Evolutionary conservation across 306 rosid genomes (phyloP), one percentile per base, ranked within the genome.

Genomic region (Alnus glutinosa): DNA sequence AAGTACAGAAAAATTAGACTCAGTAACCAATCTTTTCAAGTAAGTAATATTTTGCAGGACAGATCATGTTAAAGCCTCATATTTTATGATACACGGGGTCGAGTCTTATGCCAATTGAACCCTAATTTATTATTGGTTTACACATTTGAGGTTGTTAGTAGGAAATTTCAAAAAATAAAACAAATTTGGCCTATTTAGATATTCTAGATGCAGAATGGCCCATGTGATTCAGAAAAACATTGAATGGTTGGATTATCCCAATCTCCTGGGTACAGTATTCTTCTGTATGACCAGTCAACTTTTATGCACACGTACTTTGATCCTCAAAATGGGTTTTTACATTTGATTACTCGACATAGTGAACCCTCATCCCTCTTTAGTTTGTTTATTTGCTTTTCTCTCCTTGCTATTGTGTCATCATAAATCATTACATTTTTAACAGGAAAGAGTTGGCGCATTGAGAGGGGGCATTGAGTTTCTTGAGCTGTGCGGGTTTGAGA

Each of bases 401-500:
- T 51, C 54, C 19, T 2, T 64, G 44, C 16, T 32, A 30, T 49
- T 67, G 32, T 67, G 14, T 67, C 50, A 42, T 67, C 49, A 42
- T 67, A 9, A 6, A 23, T 36, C 32, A 34, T 28, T 71, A 76
- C 67, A 73, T 77, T 59, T 77, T 59, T 70, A 57, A 83, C 94
- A 95, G 99, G 99, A 93, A n/a, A 84, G 99, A 80, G 97, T 95
- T 62, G 99, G 97, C 77, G 85, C 89, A 18, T 80, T 95, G 86
- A 84, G 58, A 44, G 99, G 99, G 52, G 94, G 99, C 30, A 74
- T 90, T 70, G 90, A 91, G 86, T 95, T 95, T 89, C 90, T 95
- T 69, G 96, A 91, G 88, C 85, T 95, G 82, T 93, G 99, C 1
- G 99, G 97, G 50, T 95, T 95, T 82, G 93, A 90, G 88, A 95